Evolutionary conservation across 2,329 filamentous ascomycete species (phyloP).

Genomic region (Alternaria infectoria): DNA sequence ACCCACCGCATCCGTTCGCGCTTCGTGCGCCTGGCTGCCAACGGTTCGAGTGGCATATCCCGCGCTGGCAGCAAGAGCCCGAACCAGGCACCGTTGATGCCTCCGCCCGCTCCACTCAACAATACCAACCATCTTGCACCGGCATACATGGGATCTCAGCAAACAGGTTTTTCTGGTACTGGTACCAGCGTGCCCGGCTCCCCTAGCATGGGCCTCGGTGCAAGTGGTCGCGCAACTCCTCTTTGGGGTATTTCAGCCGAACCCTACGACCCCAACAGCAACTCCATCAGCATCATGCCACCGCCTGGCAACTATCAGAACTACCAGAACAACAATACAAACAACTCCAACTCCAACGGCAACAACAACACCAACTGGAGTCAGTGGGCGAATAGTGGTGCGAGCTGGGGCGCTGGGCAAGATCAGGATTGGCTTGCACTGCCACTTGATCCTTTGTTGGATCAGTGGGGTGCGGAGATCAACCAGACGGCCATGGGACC

Average conservation of each 20-base stretch:
- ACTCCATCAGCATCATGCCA: conserved; percentile 56
- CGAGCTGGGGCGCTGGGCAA: conserved; percentile 27
- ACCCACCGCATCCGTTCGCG: conserved; percentile 75
- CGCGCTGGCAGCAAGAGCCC: conserved; percentile 39
- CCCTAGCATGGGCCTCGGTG: conserved; percentile 34
- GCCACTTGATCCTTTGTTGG: conserved; percentile 66
- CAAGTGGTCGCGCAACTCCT: conserved; percentile 43
- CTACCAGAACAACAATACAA: conserved; percentile 22
- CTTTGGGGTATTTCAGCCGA: conserved; percentile 54
- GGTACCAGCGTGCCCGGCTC: conserved; percentile 33
- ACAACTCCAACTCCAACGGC: conserved; percentile 12
- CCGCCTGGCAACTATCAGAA: conserved; percentile 46
- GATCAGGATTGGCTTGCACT: conserved; percentile 66
- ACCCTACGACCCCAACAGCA: conserved; percentile 52
- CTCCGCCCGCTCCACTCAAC: conserved; percentile 31
- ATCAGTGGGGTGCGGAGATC: conserved; percentile 64
- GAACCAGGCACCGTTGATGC: conserved; percentile 41
- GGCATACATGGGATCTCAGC: conserved; percentile 15
- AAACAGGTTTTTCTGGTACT: conserved; percentile 22
- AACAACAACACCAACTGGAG: conserved; percentile 21
- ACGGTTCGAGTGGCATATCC: conserved; percentile 52
- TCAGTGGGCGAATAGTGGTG: conserved; percentile 30
- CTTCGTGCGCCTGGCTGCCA: conserved; percentile 66
- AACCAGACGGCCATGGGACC: conserved; percentile 63
- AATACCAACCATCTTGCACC: conserved; percentile 24